These are phyloP conservation scores for Azolla pinnata DNA, from an alignment of 75 land plant species.

Conservation along the genomic window DNA sequence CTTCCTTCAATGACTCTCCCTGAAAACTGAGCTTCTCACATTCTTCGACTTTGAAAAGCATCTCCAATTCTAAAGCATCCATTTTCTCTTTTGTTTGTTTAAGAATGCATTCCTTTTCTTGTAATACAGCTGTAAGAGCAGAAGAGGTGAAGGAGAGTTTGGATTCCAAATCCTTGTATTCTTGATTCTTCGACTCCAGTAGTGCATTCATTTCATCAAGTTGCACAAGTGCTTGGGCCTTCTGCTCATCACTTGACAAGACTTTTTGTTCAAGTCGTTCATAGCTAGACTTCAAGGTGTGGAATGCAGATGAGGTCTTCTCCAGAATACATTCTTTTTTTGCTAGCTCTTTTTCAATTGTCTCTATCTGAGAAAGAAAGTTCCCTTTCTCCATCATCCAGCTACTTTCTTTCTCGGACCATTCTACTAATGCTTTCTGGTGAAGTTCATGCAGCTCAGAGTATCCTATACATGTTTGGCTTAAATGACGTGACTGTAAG, in stretches of 20 bases:
- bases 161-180: neutral
- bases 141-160: neutral
- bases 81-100: neutral
- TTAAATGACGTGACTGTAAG: neutral
- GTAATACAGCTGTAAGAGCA: neutral
- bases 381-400: slow-evolving; percentile 13
- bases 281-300: slow-evolving; percentile 14
- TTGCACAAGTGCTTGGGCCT: neutral
- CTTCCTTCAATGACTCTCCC: slow-evolving; percentile 7
- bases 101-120: neutral
- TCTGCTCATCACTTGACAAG: neutral
- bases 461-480: neutral
- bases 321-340: neutral
- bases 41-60: neutral
- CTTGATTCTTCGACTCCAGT: neutral
- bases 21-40: neutral
- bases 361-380: slow-evolving; percentile 4
- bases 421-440: neutral
- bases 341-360: neutral
- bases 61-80: slow-evolving; percentile 3
- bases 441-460: neutral
- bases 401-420: neutral
- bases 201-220: neutral
- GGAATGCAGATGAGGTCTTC: slow-evolving; percentile 6
- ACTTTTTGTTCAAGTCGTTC: slow-evolving; percentile 3